Percentiles rank a stretch among this genome's conserved stretches.
Conservation (phyloP, 2,329 filamentous ascomycete genomes). For the Lizonia empirigonia region DNA sequence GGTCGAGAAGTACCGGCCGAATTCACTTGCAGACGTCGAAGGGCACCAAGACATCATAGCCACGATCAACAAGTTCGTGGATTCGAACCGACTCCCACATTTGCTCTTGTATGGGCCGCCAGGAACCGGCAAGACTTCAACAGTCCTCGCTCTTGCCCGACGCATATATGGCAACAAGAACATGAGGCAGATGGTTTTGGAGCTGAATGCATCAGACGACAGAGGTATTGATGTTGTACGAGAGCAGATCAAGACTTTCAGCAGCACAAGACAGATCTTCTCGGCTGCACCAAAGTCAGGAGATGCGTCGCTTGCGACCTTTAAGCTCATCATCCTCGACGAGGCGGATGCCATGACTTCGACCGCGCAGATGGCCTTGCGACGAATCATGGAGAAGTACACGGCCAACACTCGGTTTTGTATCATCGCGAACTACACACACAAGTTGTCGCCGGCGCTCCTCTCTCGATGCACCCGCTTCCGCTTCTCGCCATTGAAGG, state of each 20-base stretch:
- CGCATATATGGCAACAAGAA: conserved; percentile 91
- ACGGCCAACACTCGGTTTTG: conserved; percentile 97
- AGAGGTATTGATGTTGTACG: conserved; percentile 93
- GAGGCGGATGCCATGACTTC: conserved; percentile 99
- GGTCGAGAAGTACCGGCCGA: conserved; percentile 97
- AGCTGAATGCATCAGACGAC: conserved; percentile 96
- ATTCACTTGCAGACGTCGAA: conserved; percentile 87
- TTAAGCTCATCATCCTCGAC: conserved; percentile 96
- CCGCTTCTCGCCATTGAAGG: conserved; percentile 90
- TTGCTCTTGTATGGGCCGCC: conserved; percentile 95
- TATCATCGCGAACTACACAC: conserved; percentile 98
- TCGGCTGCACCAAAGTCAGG: conserved; percentile 60
- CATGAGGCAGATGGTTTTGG: conserved; percentile 97
- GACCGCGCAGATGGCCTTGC: conserved; percentile 94
- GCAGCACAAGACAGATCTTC: conserved; percentile 97
- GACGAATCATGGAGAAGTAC: conserved; percentile 99
- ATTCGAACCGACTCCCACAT: conserved; percentile 91
- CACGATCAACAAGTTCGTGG: conserved; percentile 97
- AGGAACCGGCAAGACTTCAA: conserved; percentile 97
- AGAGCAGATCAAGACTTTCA: conserved; percentile 99
- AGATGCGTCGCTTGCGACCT: conserved; percentile 67
- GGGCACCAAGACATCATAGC: conserved; percentile 97
- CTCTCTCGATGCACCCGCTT: conserved; percentile 94
- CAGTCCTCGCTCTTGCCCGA: conserved; percentile 88
- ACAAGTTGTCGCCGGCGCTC: conserved; percentile 92